These are phyloP conservation scores for Hordeum pubiflorum DNA, from an alignment of 202 grass and related monocot genomes.

Conservation along the genomic window DNA sequence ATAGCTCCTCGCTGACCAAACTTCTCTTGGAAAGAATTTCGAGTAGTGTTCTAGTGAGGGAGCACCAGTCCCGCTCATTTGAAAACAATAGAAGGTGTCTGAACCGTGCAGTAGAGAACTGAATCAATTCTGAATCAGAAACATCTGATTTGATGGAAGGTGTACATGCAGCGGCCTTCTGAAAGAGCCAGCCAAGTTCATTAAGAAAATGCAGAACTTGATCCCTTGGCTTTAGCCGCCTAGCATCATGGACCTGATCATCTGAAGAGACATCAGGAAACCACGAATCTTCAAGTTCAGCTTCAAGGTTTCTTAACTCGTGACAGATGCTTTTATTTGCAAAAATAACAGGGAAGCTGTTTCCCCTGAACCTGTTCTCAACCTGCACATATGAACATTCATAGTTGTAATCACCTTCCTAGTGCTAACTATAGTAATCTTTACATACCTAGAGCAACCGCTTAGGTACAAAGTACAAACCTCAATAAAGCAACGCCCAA, in stretches of 20 bases:
- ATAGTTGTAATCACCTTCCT: slow-evolving; percentile 23
- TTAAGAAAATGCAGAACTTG: slow-evolving; percentile 87
- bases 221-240: slow-evolving; percentile 36
- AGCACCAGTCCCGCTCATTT: slow-evolving; percentile 76
- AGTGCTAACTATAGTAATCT: slow-evolving; percentile 1
- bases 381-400: slow-evolving; percentile 48
- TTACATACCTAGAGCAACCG: not conserved
- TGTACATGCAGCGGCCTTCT: slow-evolving; percentile 42
- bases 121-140: slow-evolving; percentile 33
- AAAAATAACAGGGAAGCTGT: slow-evolving; percentile 86
- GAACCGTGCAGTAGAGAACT: slow-evolving; percentile 70
- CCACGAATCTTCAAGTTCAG: slow-evolving; percentile 56
- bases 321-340: slow-evolving; percentile 65
- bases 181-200: slow-evolving; percentile 98
- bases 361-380: slow-evolving; percentile 94
- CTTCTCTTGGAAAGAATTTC: slow-evolving; percentile 78
- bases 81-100: slow-evolving; percentile 84
- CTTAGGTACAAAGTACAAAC: slow-evolving; percentile 29
- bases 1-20: slow-evolving; percentile 40
- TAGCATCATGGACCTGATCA: slow-evolving; percentile 35
- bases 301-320: slow-evolving; percentile 72
- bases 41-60: slow-evolving; percentile 70
- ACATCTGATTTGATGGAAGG: slow-evolving; percentile 13
- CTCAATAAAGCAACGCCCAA: slow-evolving; percentile 94
- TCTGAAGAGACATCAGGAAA: slow-evolving; percentile 45